Evolutionary conservation across 1,139 yeast genomes (phyloP).

Genomic region (Taphrina communis): DNA sequence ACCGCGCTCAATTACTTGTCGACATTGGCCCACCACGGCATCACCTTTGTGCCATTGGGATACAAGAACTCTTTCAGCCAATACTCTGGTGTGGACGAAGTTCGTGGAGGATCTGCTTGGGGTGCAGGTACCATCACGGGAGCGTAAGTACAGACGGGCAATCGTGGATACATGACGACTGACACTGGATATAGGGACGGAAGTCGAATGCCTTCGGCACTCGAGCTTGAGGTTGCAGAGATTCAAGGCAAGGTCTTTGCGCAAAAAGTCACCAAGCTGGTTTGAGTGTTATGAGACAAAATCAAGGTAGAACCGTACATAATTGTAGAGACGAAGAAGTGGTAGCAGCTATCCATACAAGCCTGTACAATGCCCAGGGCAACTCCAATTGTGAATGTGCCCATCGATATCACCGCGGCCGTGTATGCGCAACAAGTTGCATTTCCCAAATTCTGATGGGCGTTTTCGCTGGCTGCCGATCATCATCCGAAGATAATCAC

Average conservation of each 20-base stretch:
- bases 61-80: constrained; percentile 60
- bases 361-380: background rate
- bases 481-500: background rate
- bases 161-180: no score
- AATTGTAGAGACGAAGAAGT: background rate
- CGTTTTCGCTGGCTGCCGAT: constrained; percentile 5
- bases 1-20: constrained; percentile 61
- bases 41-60: constrained; percentile 61
- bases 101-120: constrained; percentile 78
- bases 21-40: constrained; percentile 65
- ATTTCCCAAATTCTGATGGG: background rate
- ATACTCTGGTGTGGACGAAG: constrained; percentile 62
- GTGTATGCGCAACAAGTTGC: background rate
- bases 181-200: constrained; percentile 66
- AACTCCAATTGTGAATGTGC: background rate
- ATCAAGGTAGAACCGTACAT: background rate
- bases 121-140: constrained; percentile 68
- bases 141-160: background rate
- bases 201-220: constrained; percentile 64
- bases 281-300: background rate
- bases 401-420: no score
- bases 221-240: constrained; percentile 65
- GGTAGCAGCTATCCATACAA: background rate
- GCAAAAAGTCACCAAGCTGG: constrained; percentile 21
- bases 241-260: constrained; percentile 68